A percentile compares a stretch with the other conserved stretches of the same genome.
Evolutionary conservation across 2,329 filamentous ascomycete species (phyloP).

Genomic region (Alternaria hordeiaustralica): DNA sequence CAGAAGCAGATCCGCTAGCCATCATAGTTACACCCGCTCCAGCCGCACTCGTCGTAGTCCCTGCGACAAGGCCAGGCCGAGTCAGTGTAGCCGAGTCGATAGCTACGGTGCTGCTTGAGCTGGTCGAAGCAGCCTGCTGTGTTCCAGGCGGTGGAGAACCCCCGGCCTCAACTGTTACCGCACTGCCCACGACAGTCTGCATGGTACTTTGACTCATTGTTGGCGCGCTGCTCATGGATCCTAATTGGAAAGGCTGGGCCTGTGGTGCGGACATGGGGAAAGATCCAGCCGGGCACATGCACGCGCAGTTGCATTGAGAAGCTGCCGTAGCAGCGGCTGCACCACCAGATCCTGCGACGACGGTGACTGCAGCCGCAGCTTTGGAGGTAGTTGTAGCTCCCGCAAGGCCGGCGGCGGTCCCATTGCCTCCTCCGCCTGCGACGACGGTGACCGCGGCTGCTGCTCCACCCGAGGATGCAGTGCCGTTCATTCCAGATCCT

Average conservation of each 20-base stretch:
- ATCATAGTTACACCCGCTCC: slow-evolving; percentile 24
- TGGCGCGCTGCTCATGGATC: slow-evolving; percentile 18
- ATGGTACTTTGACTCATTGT: slow-evolving; percentile 23
- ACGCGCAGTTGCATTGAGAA: slow-evolving; percentile 37
- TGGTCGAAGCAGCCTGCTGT: slow-evolving; percentile 15
- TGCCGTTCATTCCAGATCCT: slow-evolving; percentile 3
- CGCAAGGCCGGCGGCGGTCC: slow-evolving; percentile 10
- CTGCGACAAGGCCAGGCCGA: slow-evolving; percentile 19
- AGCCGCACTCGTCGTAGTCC: slow-evolving; percentile 25
- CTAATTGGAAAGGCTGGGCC: slow-evolving; percentile 38
- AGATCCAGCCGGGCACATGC: slow-evolving; percentile 35
- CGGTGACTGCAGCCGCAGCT: slow-evolving; percentile 7
- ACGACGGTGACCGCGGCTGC: slow-evolving; percentile 19
- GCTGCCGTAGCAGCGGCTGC: slow-evolving; percentile 16
- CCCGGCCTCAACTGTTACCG: slow-evolving; percentile 32
- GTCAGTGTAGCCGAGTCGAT: slow-evolving; percentile 34
- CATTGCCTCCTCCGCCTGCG: slow-evolving; percentile 19
- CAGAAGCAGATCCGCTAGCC: slow-evolving; percentile 17
- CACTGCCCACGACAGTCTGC: slow-evolving; percentile 28
- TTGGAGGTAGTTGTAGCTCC: slow-evolving; percentile 20
- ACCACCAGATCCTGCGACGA: slow-evolving; percentile 2
- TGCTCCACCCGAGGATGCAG: background rate
- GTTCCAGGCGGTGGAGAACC: slow-evolving; percentile 19
- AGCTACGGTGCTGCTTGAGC: slow-evolving; percentile 12
- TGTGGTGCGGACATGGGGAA: slow-evolving; percentile 41